These are phyloP conservation scores for Garcia nutans DNA, from an alignment of 345 rosid species.

Conservation along the genomic window DNA sequence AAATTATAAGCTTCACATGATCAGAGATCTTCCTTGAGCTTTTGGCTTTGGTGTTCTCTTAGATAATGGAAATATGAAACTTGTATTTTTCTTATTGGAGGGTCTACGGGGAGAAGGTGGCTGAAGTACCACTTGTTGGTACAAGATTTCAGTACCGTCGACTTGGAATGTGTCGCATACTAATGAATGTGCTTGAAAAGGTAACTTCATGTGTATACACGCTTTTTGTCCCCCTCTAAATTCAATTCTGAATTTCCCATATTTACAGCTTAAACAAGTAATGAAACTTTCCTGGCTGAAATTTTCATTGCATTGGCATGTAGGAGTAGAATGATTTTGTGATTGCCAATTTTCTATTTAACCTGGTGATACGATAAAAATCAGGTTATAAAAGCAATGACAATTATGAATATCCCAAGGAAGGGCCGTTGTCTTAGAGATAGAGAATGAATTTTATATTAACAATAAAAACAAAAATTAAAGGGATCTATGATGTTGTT, in stretches of 20 bases:
- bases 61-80: conserved; percentile 8
- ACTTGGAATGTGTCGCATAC: conserved; percentile 59
- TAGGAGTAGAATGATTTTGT: not conserved
- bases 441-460: not conserved
- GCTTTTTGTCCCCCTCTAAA: not conserved
- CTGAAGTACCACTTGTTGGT: conserved; percentile 69
- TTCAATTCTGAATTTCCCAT: not conserved
- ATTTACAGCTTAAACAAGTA: no score
- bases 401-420: not conserved
- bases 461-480: not conserved
- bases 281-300: not conserved
- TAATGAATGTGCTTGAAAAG: conserved; percentile 62
- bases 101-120: conserved; percentile 58
- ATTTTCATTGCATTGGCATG: not conserved
- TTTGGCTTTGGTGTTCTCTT: not conserved
- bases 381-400: not conserved
- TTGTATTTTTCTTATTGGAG: conserved; percentile 35
- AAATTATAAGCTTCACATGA: not conserved
- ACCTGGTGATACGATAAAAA: not conserved
- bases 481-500: not conserved
- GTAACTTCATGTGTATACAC: conserved; percentile 24
- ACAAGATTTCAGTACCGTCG: conserved; percentile 48
- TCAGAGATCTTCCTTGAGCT: conserved; percentile 24
- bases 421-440: not conserved
- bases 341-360: not conserved